Conservation (phyloP, 805 yeast genomes). For the Candida nanaspora region DNA sequence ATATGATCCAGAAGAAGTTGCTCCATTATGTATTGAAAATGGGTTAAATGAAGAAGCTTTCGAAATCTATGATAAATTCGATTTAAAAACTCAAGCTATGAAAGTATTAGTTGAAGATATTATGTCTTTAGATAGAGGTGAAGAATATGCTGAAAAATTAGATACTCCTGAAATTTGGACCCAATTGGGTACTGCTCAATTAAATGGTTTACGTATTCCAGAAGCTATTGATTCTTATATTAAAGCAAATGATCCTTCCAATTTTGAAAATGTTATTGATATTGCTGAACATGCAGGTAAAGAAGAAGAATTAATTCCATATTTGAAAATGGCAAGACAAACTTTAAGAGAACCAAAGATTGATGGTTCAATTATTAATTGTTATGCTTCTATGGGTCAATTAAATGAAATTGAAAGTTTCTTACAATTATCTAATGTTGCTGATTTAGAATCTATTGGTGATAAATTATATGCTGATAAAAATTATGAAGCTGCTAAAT, state of each 20-base stretch:
- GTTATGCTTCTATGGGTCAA: constrained; percentile 74
- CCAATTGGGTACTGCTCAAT: constrained; percentile 92
- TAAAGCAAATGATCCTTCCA: constrained; percentile 84
- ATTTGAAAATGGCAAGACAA: constrained; percentile 85
- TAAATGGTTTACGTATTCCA: constrained; percentile 84
- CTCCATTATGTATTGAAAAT: constrained; percentile 83
- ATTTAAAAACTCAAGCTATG: constrained; percentile 71
- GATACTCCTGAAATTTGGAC: constrained; percentile 88
- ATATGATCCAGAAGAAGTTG: constrained; percentile 90
- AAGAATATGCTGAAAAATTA: constrained; percentile 82
- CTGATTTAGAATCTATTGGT: constrained; percentile 87
- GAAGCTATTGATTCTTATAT: constrained; percentile 91
- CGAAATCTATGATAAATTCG: constrained; percentile 83
- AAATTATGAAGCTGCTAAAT: constrained; percentile 89
- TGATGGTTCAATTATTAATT: constrained; percentile 86
- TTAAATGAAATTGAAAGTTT: constrained; percentile 78
- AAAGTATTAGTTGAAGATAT: constrained; percentile 87
- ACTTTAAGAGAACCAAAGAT: constrained; percentile 84
- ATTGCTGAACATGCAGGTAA: constrained; percentile 94
- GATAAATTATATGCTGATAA: constrained; percentile 76
- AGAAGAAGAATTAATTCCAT: constrained; percentile 85
- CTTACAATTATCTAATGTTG: constrained; percentile 83
- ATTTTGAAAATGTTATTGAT: constrained; percentile 87
- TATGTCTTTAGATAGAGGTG: constrained; percentile 93
- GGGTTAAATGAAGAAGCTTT: constrained; percentile 90